phyloP scores from a whole-genome alignment of 2,329 filamentous ascomycete species.

The Penicillium italicum region DNA sequence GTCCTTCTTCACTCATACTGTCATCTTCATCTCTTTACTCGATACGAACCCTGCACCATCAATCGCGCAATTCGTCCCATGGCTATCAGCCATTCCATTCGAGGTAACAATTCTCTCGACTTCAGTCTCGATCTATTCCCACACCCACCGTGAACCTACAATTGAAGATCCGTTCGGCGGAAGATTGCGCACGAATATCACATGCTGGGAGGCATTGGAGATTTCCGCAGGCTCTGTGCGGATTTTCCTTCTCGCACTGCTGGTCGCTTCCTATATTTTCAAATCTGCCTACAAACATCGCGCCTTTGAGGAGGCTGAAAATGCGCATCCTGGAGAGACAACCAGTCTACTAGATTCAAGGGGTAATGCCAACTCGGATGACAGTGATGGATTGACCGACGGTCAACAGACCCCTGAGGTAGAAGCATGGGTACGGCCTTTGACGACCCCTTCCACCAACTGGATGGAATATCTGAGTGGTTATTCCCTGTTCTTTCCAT shows the following conservation, averaged over 20 bases:
- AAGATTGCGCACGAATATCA: constrained; percentile 31
- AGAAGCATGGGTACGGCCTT: constrained; percentile 78
- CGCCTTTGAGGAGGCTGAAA: neutral
- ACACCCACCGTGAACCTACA: constrained; percentile 61
- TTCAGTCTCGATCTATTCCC: constrained; percentile 65
- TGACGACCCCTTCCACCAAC: constrained; percentile 75
- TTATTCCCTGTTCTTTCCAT: constrained; percentile 74
- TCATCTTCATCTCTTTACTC: constrained; percentile 80
- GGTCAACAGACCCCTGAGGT: neutral
- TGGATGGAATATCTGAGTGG: constrained; percentile 92
- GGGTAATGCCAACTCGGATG: neutral
- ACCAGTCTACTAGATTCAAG: neutral
- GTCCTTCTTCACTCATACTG: constrained; percentile 79
- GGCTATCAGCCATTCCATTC: constrained; percentile 67
- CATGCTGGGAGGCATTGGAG: neutral
- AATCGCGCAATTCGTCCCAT: constrained; percentile 72
- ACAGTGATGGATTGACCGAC: neutral
- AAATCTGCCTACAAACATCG: constrained; percentile 21
- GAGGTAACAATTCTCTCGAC: constrained; percentile 69
- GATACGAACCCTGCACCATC: constrained; percentile 80
- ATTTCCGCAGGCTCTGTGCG: constrained; percentile 59
- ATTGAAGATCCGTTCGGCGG: constrained; percentile 48
- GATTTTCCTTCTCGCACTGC: constrained; percentile 60
- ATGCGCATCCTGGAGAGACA: neutral
- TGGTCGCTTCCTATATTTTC: constrained; percentile 58